Percentiles rank a stretch among this genome's conserved stretches.
Evolutionary conservation across 192 early-diverging fungal genomes (phyloP).

Genomic region (Gryganskiella cystojenkinii): DNA sequence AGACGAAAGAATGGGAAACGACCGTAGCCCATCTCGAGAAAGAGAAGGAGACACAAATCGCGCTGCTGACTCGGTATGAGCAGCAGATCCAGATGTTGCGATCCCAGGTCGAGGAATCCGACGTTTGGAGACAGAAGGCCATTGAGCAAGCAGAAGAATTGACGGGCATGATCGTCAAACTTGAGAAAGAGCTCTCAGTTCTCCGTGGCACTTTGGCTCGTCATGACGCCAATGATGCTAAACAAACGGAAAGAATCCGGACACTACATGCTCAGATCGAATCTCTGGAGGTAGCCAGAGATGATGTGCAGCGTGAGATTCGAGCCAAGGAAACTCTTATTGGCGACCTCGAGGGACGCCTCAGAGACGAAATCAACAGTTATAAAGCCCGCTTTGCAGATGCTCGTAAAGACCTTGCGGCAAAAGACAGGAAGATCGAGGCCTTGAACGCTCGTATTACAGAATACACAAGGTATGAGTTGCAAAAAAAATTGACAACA

Average conservation of each 20-base stretch:
- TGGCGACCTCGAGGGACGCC: conserved; percentile 3
- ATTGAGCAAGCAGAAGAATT: conserved; percentile 17
- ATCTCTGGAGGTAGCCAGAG: conserved; percentile 2
- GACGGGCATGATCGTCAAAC: conserved; percentile 11
- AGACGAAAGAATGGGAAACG: conserved; percentile 38
- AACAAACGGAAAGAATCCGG: conserved; percentile 1
- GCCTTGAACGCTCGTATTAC: conserved; percentile 13
- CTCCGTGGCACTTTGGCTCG: conserved; percentile 11
- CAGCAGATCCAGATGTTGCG: conserved; percentile 1
- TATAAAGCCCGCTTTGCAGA: conserved; percentile 9
- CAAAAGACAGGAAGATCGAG: conserved; percentile 27
- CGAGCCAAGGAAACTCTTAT: conserved; percentile 9
- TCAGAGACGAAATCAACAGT: neutral
- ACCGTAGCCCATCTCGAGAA: conserved; percentile 17
- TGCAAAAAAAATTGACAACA: neutral
- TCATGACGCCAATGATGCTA: conserved; percentile 16
- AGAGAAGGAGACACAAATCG: conserved; percentile 13
- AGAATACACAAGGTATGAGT: conserved; percentile 9
- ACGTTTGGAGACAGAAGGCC: conserved; percentile 14
- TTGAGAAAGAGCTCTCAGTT: conserved; percentile 12
- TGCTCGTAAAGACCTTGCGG: conserved; percentile 4
- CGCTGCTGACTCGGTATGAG: neutral
- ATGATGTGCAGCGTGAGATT: conserved; percentile 5
- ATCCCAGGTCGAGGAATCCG: conserved; percentile 6
- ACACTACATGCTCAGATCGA: conserved; percentile 10